Percentiles rank a stretch among this genome's conserved stretches.
These are phyloP conservation scores for Schizosaccharomyces japonicus DNA, from an alignment of 805 yeast species.

Conservation along the genomic window DNA sequence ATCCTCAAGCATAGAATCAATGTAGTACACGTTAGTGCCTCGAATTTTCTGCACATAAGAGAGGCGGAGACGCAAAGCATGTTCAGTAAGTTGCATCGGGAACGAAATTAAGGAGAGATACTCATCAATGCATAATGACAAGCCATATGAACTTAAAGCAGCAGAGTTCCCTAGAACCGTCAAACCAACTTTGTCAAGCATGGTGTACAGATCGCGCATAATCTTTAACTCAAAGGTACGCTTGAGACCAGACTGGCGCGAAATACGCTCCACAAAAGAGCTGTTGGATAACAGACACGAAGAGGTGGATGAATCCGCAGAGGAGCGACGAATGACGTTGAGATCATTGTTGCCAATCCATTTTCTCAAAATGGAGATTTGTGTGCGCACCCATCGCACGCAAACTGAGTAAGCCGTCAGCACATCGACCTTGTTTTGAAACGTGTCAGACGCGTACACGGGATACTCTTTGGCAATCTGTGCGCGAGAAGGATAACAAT, in stretches of 20 bases:
- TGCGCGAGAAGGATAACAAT: conserved; percentile 52
- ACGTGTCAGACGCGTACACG: conserved; percentile 35
- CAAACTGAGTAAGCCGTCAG: conserved; percentile 65
- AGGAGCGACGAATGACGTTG: conserved; percentile 30
- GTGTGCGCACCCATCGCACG: conserved; percentile 41
- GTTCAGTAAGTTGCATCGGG: conserved; percentile 60
- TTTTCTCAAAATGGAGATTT: conserved; percentile 31
- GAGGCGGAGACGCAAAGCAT: conserved; percentile 48
- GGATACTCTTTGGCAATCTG: conserved; percentile 69
- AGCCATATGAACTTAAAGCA: conserved; percentile 37
- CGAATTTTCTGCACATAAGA: conserved; percentile 52
- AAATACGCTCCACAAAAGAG: conserved; percentile 57
- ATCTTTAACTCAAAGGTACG: conserved; percentile 45
- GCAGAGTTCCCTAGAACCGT: conserved; percentile 39
- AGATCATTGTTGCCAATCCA: conserved; percentile 76
- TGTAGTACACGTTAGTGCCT: conserved; percentile 83
- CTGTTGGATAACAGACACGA: conserved; percentile 31
- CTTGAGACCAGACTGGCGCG: conserved; percentile 33
- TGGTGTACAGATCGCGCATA: conserved; percentile 45
- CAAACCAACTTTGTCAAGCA: conserved; percentile 61
- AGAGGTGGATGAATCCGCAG: conserved; percentile 15
- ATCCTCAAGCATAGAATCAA: conserved; percentile 79
- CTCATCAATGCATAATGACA: conserved; percentile 48
- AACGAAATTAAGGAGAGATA: conserved; percentile 44
- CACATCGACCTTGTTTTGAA: conserved; percentile 45